Percentiles rank a stretch among this genome's conserved stretches.
phyloP scores from a whole-genome alignment of 768 basidiomycete genomes.

The Amanita rubescens region DNA sequence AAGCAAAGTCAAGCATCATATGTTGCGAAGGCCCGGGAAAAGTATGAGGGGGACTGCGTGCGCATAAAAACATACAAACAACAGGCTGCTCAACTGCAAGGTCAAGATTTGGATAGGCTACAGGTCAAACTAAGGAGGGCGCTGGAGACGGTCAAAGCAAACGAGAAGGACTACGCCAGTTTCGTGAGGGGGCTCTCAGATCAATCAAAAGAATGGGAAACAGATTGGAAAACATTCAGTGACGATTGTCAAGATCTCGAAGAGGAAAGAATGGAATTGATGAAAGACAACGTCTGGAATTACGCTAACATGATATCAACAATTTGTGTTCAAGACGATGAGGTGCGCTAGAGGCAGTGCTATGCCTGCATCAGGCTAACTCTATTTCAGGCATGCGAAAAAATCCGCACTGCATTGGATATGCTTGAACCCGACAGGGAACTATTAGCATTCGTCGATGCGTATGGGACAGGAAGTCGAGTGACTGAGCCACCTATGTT shows the following conservation, averaged over 20 bases:
- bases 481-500: slow-evolving; percentile 77
- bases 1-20: slow-evolving; percentile 84
- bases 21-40: slow-evolving; percentile 84
- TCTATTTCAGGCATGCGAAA: slow-evolving; percentile 74
- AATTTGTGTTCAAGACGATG: slow-evolving; percentile 92
- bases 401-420: slow-evolving; percentile 78
- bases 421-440: slow-evolving; percentile 80
- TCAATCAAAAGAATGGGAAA: slow-evolving; percentile 77
- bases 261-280: slow-evolving; percentile 88
- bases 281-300: slow-evolving; percentile 91
- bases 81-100: slow-evolving; percentile 53
- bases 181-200: slow-evolving; percentile 73
- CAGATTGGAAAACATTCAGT: slow-evolving; percentile 90
- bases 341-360: slow-evolving; percentile 38
- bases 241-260: slow-evolving; percentile 97
- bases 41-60: slow-evolving; percentile 89
- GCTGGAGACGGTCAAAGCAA: slow-evolving; percentile 79
- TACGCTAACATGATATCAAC: slow-evolving; percentile 93
- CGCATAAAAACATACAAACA: slow-evolving; percentile 89
- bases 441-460: slow-evolving; percentile 76
- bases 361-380: slow-evolving; percentile 4
- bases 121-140: slow-evolving; percentile 77
- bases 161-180: slow-evolving; percentile 84
- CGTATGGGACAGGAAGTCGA: slow-evolving; percentile 78
- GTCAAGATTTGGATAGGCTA: slow-evolving; percentile 81